Evolutionary conservation across 768 basidiomycete genomes (phyloP).

Genomic region (Crepidotus variabilis): DNA sequence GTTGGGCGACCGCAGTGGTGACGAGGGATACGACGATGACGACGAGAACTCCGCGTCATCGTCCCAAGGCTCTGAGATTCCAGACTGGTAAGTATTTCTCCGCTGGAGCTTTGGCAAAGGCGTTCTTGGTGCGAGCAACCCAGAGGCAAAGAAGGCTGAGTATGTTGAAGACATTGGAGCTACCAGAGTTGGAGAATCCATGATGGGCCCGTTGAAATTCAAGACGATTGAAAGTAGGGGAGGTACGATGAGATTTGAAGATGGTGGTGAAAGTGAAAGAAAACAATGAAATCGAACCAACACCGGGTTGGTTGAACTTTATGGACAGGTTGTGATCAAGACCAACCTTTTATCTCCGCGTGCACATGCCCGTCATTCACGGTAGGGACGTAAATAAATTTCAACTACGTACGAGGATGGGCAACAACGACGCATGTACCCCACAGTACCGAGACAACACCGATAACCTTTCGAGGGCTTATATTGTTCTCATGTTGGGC

Average conservation of each 20-base stretch:
- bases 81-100: conserved; percentile 7
- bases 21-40: background rate
- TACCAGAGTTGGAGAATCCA: conserved; percentile 19
- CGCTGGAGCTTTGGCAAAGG: conserved; percentile 11
- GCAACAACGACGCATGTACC: too few species aligned
- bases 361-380: background rate
- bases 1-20: background rate
- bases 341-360: background rate
- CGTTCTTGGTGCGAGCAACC: conserved; percentile 52
- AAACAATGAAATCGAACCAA: background rate
- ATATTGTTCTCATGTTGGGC: too few species aligned
- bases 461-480: too few species aligned
- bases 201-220: background rate
- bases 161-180: conserved; percentile 29
- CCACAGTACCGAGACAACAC: too few species aligned
- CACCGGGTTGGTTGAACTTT: background rate
- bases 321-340: background rate
- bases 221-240: conserved; percentile 5
- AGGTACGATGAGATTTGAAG: background rate
- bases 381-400: too few species aligned
- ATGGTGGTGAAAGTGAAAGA: background rate
- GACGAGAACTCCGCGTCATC: conserved; percentile 21
- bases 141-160: conserved; percentile 69
- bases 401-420: too few species aligned
- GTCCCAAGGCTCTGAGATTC: conserved; percentile 11